phyloP scores from a whole-genome alignment of 257 asterid species.

The Capsicum rhomboideum region DNA sequence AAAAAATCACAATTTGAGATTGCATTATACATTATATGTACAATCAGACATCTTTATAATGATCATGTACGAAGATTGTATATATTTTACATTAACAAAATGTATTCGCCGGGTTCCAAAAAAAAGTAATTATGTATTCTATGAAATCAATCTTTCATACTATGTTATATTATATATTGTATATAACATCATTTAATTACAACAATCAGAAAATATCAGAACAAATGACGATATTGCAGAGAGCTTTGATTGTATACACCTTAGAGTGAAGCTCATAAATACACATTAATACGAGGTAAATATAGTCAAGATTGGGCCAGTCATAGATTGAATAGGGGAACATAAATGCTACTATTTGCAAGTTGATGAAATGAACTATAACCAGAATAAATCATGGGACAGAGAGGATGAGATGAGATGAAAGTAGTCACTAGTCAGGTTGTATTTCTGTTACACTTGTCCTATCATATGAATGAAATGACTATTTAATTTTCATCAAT shows the following conservation, averaged over 20 bases:
- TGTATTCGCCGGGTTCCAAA: too few species aligned
- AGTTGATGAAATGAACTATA: conserved; percentile 2
- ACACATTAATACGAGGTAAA: neutral
- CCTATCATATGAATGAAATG: neutral
- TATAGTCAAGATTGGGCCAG: neutral
- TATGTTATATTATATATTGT: too few species aligned
- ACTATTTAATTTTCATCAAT: neutral
- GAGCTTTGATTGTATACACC: neutral
- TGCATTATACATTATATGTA: too few species aligned
- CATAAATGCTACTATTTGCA: conserved; percentile 8
- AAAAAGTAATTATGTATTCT: too few species aligned
- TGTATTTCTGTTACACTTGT: neutral
- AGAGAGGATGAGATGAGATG: neutral
- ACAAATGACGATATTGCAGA: neutral
- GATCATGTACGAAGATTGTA: too few species aligned
- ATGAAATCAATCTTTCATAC: too few species aligned
- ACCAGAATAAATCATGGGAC: neutral
- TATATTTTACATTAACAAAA: too few species aligned
- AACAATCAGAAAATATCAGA: neutral
- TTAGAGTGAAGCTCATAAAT: neutral
- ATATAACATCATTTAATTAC: neutral
- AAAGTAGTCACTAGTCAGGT: neutral
- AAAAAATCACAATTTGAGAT: too few species aligned
- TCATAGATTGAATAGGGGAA: neutral
- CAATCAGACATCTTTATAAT: too few species aligned